Evolutionary conservation across 225 moss, liverwort and hornwort genomes (phyloP), one percentile per base, ranked within the genome.

Genomic region (Physcomitrium patens): DNA sequence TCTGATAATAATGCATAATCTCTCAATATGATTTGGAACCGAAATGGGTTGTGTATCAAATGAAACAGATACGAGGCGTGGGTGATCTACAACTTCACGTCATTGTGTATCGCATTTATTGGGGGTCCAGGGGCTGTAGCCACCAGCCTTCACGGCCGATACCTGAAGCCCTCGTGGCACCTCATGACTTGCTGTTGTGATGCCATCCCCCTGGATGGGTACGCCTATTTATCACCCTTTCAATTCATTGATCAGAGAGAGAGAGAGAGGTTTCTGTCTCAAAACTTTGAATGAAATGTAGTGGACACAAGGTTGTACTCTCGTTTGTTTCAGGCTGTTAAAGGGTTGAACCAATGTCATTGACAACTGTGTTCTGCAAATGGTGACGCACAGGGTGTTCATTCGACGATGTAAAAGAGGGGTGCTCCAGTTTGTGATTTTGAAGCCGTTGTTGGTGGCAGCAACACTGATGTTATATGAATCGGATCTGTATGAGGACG

Each of bases 81-180:
- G 96, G 94, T 97, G 60, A 94, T 94, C 46, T 97, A 97, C 81
- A 97, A 97, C 78, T 97, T 97, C 66, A 41, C 94, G 76, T 97
- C 96, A 22, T 79, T 97, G 58, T 94, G 92, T 67, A 87, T 97
- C 70, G 96, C 94, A 0, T 97, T 86, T 72, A 90, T 90, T 56
- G 96, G 96, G 15, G 96, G 96, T 10, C 94, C 96, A 6, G 96
- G 96, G 57, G 91, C 79, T 24, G 92, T 94, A 19, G 91, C 94
- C 17, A 97, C 90, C 9, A 97, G 75, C 61, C 79, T 97, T 47
- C 83, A 91, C 70, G 96, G 96, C 46, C 82, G 82, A 19, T 92
- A 91, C 18, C 53, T 97, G 28, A 97, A 93, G 79, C 92, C 96
- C 0, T 76, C 96, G 22, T 97, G 96, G 96, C 90, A 94, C 73